Evolutionary conservation across 108 stramenopile genomes (phyloP), one percentile per base, ranked within the genome.

Genomic region (Nitzschia inconspicua): DNA sequence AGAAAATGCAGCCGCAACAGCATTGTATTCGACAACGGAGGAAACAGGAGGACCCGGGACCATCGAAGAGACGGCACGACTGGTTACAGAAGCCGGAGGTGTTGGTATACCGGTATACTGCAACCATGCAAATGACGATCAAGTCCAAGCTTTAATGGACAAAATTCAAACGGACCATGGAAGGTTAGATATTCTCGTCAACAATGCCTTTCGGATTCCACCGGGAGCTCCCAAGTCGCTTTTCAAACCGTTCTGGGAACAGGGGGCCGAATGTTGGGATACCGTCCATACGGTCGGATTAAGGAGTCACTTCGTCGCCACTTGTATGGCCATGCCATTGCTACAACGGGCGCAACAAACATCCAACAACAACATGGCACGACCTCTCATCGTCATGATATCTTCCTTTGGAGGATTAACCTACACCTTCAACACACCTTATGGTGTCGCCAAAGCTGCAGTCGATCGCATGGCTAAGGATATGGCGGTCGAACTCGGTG

Each of bases 401-500:
- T 70, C 66, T 16, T 76, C 73, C 47, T 94, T 94, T 58, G 93
- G 93, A 11, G 93, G 89, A 7, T 73, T 75, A 31, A 58, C 73
- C 24, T 94, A 94, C 53, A 87, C 93, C 8, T 94, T 94, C 70
- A 94, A 94, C 72, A 87, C 95, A 0, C 82, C 93, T 7, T 96
- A 96, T 57, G 95, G 95, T 4, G 89, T 94, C 6, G 89, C 84
- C 19, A 96, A 96, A 59, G 89, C 90, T 2, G 95, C 67, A 5
- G 63, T 86, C 4, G 95, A 96, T 69, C 72, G 95, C 19, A 60
- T 94, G 67, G 83, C 85, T 4, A 41, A 57, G 14, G 94, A 95
- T 61, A 92, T 92, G 88, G 43, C 88, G 22, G 29, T 75, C 20
- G 80, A 96, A 72, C 58, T 95, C 24, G 47, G 71, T 28, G 65